Conservation (phyloP, 1,284 basidiomycete genomes). For the Paramarasmius palmivorus region DNA sequence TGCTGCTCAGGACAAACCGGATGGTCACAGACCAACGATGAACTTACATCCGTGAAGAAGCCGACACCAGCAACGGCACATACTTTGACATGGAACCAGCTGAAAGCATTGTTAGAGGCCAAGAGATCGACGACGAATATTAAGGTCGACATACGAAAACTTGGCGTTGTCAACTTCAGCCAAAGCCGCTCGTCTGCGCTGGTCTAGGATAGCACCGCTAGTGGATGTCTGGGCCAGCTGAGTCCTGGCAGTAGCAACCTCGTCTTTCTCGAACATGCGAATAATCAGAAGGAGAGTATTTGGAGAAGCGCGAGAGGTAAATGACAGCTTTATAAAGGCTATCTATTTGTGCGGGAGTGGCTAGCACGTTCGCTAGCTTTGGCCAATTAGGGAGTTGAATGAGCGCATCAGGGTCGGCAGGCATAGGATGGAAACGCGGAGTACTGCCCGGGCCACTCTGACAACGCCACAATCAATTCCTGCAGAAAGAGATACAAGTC, state of each 20-base stretch:
- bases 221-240: too few species aligned
- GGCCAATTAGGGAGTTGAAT: too few species aligned
- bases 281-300: constrained; percentile 4
- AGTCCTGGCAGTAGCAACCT: constrained; percentile 41
- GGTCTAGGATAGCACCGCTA: constrained; percentile 40
- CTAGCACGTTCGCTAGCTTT: too few species aligned
- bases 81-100: constrained; percentile 72
- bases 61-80: constrained; percentile 76
- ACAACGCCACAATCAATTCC: too few species aligned
- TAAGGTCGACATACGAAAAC: constrained; percentile 51
- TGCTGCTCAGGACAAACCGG: neutral
- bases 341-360: too few species aligned
- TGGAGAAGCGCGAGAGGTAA: neutral
- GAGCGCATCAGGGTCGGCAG: too few species aligned
- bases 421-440: too few species aligned
- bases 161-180: constrained; percentile 77
- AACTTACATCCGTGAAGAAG: constrained; percentile 83
- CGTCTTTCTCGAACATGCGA: constrained; percentile 56
- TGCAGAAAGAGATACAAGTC: too few species aligned
- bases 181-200: constrained; percentile 68
- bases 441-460: too few species aligned
- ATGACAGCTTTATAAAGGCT: constrained; percentile 6
- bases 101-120: constrained; percentile 28
- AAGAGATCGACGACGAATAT: constrained; percentile 6
- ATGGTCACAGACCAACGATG: constrained; percentile 7